Base-by-base conservation (phyloP, 257 asterid genomes). In the Linaria vulgaris region DNA sequence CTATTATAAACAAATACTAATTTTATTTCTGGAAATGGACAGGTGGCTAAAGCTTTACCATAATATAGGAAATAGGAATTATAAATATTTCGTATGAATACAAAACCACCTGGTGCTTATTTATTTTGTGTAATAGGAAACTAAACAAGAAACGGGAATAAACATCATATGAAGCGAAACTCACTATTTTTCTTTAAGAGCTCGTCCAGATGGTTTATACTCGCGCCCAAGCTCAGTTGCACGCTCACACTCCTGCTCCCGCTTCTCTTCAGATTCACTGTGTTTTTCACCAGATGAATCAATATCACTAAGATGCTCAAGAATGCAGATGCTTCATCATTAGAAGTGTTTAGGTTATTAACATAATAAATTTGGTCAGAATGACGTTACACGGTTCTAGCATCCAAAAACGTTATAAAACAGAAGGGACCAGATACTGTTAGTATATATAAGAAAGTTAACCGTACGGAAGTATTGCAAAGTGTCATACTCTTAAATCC, bases 101-200 rank as follows among this genome's bases (percentile, higher is more conserved):
- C n/a, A n/a, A n/a, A n/a, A n/a, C n/a, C n/a, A n/a, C n/a, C n/a
- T n/a, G n/a, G n/a, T n/a, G n/a, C n/a, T n/a, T n/a, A n/a, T n/a
- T n/a, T n/a, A n/a, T n/a, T n/a, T n/a, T n/a, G n/a, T n/a, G n/a
- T n/a, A n/a, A 27, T 27, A 37, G 51, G 21, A 66, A 41, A 12
- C 8, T 12, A 0, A 8, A 56, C 50, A 27, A 20, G 41, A 66
- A 55, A 60, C 37, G 44, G 37, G 46, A 22, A 13, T 9, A 37
- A 38, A 24, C 34, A 50, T 43, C 0, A 22, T 16, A 19, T 31
- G 12, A 61, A 69, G 66, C 21, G 27, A 53, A 67, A 87, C 99
- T 87, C 75, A 90, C 97, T 69, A 94, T 85, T 94, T 94, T 47
- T 80, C 86, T 80, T 89, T 94, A 30, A 82, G 79, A 61, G 95